Evolutionary conservation across 192 early-diverging fungal species (phyloP).

Genomic region (Irineochytrium annulatum): DNA sequence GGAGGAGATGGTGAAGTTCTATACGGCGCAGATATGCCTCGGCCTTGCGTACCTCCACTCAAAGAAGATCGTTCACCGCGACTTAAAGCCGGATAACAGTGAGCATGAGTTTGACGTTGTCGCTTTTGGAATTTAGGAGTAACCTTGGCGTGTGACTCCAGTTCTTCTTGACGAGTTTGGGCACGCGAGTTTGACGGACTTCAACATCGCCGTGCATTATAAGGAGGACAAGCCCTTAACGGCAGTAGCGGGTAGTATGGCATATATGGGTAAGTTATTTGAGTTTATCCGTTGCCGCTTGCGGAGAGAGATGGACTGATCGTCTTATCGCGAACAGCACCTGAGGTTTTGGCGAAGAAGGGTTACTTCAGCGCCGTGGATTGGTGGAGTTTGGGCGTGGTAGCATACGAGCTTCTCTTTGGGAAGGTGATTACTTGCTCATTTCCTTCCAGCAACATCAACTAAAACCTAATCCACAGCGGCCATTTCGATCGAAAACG

Average conservation of each 20-base stretch:
- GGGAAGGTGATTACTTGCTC: conserved; percentile 35
- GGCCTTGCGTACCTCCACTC: conserved; percentile 68
- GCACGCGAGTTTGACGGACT: conserved; percentile 51
- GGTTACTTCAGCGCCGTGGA: conserved; percentile 84
- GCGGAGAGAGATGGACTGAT: neutral
- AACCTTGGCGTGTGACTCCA: conserved; percentile 9
- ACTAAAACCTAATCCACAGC: neutral
- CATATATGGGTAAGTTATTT: conserved; percentile 64
- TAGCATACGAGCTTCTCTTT: conserved; percentile 84
- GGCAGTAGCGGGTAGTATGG: conserved; percentile 48
- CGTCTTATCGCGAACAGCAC: conserved; percentile 9
- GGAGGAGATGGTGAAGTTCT: conserved; percentile 4
- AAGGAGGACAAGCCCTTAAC: conserved; percentile 33
- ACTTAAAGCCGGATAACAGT: conserved; percentile 68
- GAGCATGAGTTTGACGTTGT: conserved; percentile 57
- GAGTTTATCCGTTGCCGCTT: neutral
- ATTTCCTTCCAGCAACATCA: neutral
- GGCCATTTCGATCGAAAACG: conserved; percentile 75
- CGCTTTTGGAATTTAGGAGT: conserved; percentile 50
- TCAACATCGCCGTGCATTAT: conserved; percentile 49
- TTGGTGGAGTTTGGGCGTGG: conserved; percentile 93
- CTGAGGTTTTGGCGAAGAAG: conserved; percentile 35
- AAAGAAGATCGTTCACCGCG: conserved; percentile 63
- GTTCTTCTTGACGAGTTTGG: conserved; percentile 43
- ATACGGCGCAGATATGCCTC: conserved; percentile 47